Base-by-base conservation (phyloP, 805 yeast species). In the Zygoascus tannicola region DNA sequence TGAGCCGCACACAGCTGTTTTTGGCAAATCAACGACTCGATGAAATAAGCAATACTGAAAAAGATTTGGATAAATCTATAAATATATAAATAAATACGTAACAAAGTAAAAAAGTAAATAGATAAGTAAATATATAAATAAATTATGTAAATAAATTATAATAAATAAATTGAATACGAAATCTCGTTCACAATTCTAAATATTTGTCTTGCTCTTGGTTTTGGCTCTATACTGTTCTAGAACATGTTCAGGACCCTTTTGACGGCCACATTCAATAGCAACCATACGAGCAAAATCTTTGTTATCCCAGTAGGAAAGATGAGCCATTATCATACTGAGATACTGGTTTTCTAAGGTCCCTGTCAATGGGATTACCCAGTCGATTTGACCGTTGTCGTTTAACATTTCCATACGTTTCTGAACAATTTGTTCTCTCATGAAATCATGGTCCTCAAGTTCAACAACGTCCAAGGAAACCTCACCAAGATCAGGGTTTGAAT, bases 261-360 rank as follows among this genome's bases (percentile, higher is more conserved):
- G 22, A 10, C 69, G 49, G 10, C 59, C 56, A 40, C 66, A 56
- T 39, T 67, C 71, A 3, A 63, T 44, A 1, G 66, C 70, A 1
- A 68, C 57, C 45, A 67, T 48, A 35, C 87, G 84, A 0, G 95
- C 90, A 42, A 90, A 77, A 52, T 87, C 87, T 41, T 76, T 69
- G 50, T 85, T 94, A 54, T 85, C 94, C 69, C 94, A 85, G 64
- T 90, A 90, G 26, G 87, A 79, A 2, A 85, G 80, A 63, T 90
- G 98, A 0, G 97, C 92, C 40, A 84, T 84, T 5, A 90, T 68
- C 15, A 95, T 88, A 21, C 85, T 76, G 12, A 90, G 69, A 37
- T 87, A 66, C 45, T 92, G 87, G 40, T 85, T 75, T 50, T 86
- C 94, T 50, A 88, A 73, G 15, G 81, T 69, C 2, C 87, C 84